Percentiles rank a stretch among this genome's conserved stretches.
phyloP scores from a whole-genome alignment of 2,329 filamentous ascomycete genomes.

The Botryotinia globosa region DNA sequence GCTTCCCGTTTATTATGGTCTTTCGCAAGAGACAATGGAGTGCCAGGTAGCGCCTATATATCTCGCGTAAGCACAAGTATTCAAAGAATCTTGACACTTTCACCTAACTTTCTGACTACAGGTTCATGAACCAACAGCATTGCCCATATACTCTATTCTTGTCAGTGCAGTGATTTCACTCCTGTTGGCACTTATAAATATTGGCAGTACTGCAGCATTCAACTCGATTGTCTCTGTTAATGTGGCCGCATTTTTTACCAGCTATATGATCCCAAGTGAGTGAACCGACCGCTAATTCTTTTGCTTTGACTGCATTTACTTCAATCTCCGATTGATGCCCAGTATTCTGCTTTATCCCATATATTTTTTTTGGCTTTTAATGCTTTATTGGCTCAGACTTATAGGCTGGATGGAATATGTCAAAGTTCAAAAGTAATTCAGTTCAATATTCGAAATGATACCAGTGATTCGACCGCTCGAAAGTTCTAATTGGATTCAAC shows the following conservation, averaged over 20 bases:
- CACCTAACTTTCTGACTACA: conserved; percentile 17
- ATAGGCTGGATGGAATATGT: neutral
- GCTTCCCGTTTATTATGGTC: conserved; percentile 43
- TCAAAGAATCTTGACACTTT: neutral
- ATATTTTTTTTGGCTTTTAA: neutral
- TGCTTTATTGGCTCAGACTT: neutral
- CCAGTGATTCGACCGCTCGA: neutral
- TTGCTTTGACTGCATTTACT: neutral
- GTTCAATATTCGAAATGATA: neutral
- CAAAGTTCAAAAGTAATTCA: neutral
- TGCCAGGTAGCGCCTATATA: conserved; percentile 43
- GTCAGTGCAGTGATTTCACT: conserved; percentile 37
- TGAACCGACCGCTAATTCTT: neutral
- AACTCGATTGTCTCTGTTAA: conserved; percentile 46
- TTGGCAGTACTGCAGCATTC: conserved; percentile 44
- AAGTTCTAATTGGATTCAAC: neutral
- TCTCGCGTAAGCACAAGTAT: conserved; percentile 32
- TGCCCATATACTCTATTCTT: conserved; percentile 30
- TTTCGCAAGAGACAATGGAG: conserved; percentile 46
- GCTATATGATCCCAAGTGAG: conserved; percentile 42
- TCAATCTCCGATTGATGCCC: neutral
- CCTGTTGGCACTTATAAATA: conserved; percentile 43
- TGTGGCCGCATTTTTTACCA: conserved; percentile 45
- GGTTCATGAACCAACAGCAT: conserved; percentile 28
- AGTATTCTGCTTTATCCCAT: neutral